phyloP scores from a whole-genome alignment of 106 monocot genomes.

The Xerophyta viscosa region DNA sequence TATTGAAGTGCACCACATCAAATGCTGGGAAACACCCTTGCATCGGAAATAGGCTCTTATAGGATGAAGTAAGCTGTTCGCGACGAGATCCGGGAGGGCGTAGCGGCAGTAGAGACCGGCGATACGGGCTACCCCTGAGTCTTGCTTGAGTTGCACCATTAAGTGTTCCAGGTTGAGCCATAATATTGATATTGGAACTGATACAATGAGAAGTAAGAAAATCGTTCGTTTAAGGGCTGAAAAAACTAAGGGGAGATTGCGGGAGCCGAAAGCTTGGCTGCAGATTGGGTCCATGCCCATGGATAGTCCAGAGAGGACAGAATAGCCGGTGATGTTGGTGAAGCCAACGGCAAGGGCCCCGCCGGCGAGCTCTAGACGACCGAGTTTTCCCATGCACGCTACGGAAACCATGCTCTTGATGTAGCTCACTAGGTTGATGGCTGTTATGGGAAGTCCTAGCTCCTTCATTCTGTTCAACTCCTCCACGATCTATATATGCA shows the following conservation, averaged over 20 bases:
- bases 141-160: conserved; percentile 24
- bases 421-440: conserved; percentile 39
- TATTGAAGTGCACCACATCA: conserved; percentile 28
- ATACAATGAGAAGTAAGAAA: conserved; percentile 20
- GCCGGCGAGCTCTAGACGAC: conserved; percentile 42
- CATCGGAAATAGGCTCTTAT: conserved; percentile 31
- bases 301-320: conserved; percentile 51
- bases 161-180: conserved; percentile 25
- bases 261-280: conserved; percentile 49
- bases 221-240: conserved; percentile 21
- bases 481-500: conserved; percentile 20
- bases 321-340: conserved; percentile 74
- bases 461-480: conserved; percentile 37
- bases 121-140: conserved; percentile 23
- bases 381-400: conserved; percentile 36
- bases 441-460: conserved; percentile 31
- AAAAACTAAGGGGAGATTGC: conserved; percentile 16
- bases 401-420: conserved; percentile 48
- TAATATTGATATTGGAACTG: conserved; percentile 25
- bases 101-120: conserved; percentile 31
- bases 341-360: conserved; percentile 57
- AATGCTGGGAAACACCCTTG: conserved; percentile 10
- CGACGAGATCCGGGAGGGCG: conserved; percentile 39
- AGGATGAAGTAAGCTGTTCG: conserved; percentile 37
- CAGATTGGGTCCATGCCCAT: conserved; percentile 57